Evolutionary conservation across 2,329 filamentous ascomycete genomes (phyloP).

Genomic region (Raffaelea arxii): DNA sequence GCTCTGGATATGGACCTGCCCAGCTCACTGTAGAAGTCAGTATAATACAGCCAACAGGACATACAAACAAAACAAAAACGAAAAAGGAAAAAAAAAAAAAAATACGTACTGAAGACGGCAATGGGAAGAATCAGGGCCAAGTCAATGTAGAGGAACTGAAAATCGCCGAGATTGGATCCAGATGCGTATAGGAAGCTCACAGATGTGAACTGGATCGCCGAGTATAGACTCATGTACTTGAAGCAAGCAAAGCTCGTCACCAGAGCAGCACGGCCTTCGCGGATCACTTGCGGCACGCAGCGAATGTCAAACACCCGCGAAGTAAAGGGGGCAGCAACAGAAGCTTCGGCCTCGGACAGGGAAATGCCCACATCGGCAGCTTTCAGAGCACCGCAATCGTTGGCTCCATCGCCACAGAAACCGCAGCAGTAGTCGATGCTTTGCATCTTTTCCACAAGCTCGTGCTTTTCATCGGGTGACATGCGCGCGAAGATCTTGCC

Average conservation of each 20-base stretch:
- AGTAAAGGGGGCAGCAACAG: constrained; percentile 95
- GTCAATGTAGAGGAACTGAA: constrained; percentile 95
- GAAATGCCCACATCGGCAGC: constrained; percentile 97
- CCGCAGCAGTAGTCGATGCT: constrained; percentile 91
- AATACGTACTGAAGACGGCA: constrained; percentile 71
- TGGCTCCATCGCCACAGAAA: constrained; percentile 95
- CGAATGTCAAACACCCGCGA: constrained; percentile 93
- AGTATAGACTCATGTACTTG: constrained; percentile 99
- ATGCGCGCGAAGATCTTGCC: constrained; percentile 95
- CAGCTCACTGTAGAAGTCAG: constrained; percentile 61
- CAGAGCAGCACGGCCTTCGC: constrained; percentile 85
- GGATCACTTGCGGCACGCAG: constrained; percentile 86
- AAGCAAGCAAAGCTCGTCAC: constrained; percentile 99
- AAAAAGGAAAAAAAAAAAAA: background rate
- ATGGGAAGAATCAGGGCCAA: constrained; percentile 87
- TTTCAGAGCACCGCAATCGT: constrained; percentile 94
- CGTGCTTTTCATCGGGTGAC: constrained; percentile 98
- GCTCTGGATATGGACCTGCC: constrained; percentile 70
- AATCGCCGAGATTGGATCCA: constrained; percentile 90
- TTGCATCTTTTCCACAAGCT: constrained; percentile 93
- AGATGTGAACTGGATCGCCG: constrained; percentile 96
- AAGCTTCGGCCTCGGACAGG: constrained; percentile 92
- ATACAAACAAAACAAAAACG: background rate
- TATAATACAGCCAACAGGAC: background rate
- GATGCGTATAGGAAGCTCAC: constrained; percentile 94